Evolutionary conservation across 2,329 filamentous ascomycete genomes (phyloP).

Genomic region (Chaetomium globosum): DNA sequence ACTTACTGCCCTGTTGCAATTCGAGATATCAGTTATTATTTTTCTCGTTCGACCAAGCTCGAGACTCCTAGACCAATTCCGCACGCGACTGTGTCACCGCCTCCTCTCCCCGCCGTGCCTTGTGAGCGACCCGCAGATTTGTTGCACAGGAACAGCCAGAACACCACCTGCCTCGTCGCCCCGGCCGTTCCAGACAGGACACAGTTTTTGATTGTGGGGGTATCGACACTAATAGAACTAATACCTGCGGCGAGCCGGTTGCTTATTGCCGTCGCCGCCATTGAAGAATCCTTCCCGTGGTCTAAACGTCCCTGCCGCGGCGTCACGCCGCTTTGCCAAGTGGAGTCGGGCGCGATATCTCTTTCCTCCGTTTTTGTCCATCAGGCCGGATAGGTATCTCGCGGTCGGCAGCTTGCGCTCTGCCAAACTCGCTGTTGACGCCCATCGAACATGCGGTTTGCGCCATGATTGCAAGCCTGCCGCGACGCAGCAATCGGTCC

Average conservation of each 20-base stretch:
- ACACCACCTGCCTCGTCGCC: conserved; percentile 6
- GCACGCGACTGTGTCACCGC: conserved; percentile 13
- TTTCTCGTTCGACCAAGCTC: background rate
- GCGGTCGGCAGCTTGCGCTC: conserved; percentile 10
- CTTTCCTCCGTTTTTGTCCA: conserved; percentile 9
- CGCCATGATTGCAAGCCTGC: conserved; percentile 25
- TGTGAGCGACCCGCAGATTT: background rate
- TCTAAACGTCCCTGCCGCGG: background rate
- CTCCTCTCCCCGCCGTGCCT: background rate
- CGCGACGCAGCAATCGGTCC: conserved; percentile 23
- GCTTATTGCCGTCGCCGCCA: background rate
- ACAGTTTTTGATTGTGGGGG: background rate
- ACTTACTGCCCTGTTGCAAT: background rate
- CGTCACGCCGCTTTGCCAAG: conserved; percentile 22
- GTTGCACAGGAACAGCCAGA: conserved; percentile 10
- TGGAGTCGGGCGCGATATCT: conserved; percentile 21
- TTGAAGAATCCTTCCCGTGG: background rate
- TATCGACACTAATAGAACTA: background rate
- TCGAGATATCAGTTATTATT: conserved; percentile 1
- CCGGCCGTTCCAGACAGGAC: background rate
- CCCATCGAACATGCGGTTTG: conserved; percentile 22
- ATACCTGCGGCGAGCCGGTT: background rate
- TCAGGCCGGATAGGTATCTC: conserved; percentile 1
- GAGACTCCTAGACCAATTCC: background rate
- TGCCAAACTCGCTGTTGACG: background rate